These are phyloP conservation scores for Jaapia argillacea DNA, from an alignment of 768 basidiomycete species.

Conservation along the genomic window DNA sequence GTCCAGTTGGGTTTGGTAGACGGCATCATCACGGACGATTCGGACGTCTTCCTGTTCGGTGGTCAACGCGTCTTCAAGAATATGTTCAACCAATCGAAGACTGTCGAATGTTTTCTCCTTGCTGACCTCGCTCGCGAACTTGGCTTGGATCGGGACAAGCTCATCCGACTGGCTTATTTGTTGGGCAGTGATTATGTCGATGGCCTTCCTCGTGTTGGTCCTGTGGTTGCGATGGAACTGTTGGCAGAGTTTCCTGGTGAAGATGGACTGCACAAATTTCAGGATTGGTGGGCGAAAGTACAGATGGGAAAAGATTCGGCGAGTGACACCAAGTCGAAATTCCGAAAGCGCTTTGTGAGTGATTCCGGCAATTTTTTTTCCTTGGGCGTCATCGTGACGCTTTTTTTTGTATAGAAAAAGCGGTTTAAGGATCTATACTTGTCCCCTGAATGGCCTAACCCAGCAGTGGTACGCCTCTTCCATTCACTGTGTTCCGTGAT, in stretches of 20 bases:
- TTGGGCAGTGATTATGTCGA: slow-evolving; percentile 96
- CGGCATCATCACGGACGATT: slow-evolving; percentile 98
- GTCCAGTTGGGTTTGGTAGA: slow-evolving; percentile 81
- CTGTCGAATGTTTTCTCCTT: slow-evolving; percentile 90
- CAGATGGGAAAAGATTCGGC: slow-evolving; percentile 80
- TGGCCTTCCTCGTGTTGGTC: slow-evolving; percentile 85
- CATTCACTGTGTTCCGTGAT: neutral
- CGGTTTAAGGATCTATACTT: slow-evolving; percentile 80
- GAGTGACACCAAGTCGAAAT: slow-evolving; percentile 66
- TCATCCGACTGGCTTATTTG: slow-evolving; percentile 86
- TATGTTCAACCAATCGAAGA: slow-evolving; percentile 99
- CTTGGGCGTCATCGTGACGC: slow-evolving; percentile 2
- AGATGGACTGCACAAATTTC: slow-evolving; percentile 78
- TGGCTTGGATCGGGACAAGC: slow-evolving; percentile 74
- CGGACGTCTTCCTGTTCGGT: slow-evolving; percentile 97
- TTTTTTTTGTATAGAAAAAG: slow-evolving; percentile 55
- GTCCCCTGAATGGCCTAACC: slow-evolving; percentile 81
- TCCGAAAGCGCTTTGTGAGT: slow-evolving; percentile 79
- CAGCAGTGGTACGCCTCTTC: slow-evolving; percentile 61
- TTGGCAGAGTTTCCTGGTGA: slow-evolving; percentile 87
- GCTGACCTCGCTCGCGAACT: slow-evolving; percentile 82
- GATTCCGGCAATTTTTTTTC: slow-evolving; percentile 5
- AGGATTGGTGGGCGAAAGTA: slow-evolving; percentile 90
- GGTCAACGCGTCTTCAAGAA: slow-evolving; percentile 95
- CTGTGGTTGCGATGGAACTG: slow-evolving; percentile 93